These are phyloP conservation scores for Polytrichum formosum DNA, from an alignment of 225 moss, liverwort and hornwort species.

Conservation along the genomic window DNA sequence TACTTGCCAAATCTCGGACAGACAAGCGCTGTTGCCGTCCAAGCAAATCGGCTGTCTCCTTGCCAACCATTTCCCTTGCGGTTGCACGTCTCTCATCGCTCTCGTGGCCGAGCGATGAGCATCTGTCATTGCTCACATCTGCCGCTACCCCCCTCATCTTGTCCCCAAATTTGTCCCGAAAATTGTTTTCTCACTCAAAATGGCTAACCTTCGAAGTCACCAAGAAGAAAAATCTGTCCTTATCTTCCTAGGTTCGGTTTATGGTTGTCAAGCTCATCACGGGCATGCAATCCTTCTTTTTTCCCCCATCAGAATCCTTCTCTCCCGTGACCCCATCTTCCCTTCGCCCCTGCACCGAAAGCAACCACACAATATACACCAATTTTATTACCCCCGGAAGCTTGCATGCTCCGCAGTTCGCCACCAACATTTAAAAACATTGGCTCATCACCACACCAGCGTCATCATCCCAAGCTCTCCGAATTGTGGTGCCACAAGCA, in stretches of 20 bases:
- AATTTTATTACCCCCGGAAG: too few species aligned
- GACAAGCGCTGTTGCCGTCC: slow-evolving; percentile 39
- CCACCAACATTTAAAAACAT: too few species aligned
- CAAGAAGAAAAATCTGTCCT: too few species aligned
- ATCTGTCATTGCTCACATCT: slow-evolving; percentile 42
- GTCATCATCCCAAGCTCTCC: too few species aligned
- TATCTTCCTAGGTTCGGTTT: too few species aligned
- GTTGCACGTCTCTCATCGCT: slow-evolving; percentile 33
- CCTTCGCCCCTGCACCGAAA: too few species aligned
- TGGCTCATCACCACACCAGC: too few species aligned
- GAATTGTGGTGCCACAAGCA: too few species aligned
- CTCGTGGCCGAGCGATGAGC: slow-evolving; percentile 9
- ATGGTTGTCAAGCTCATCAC: neutral
- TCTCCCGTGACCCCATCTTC: neutral
- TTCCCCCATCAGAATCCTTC: neutral
- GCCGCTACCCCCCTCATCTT: slow-evolving; percentile 46
- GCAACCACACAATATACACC: too few species aligned
- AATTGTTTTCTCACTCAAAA: too few species aligned
- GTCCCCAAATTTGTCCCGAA: neutral
- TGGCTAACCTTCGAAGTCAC: too few species aligned
- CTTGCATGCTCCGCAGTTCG: too few species aligned
- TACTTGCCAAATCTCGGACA: slow-evolving; percentile 54
- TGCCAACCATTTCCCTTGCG: slow-evolving; percentile 40
- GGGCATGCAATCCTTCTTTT: neutral
- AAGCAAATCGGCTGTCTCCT: slow-evolving; percentile 52